Base-by-base conservation (phyloP, 2,329 filamentous ascomycete species). In the Ceratocystis papillata region DNA sequence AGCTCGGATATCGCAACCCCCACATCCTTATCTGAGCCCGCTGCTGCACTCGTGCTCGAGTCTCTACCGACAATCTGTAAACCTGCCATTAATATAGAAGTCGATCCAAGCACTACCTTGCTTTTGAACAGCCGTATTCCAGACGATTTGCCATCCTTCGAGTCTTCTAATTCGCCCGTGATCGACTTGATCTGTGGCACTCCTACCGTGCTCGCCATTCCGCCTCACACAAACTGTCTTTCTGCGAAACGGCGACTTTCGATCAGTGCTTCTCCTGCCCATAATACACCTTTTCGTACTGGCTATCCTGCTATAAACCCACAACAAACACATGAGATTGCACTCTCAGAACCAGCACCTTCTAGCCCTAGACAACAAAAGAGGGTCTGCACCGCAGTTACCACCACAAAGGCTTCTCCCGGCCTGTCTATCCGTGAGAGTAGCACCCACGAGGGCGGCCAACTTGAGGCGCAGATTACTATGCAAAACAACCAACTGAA, bases 401-500 rank as follows among this genome's bases (percentile, higher is more conserved):
- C 37, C 8, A 41, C 10, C 12, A 41, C 37, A 41, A 41, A 41
- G 37, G 10, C 37, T 41, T 41, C 37, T 41, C 37, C 20, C 46
- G 46, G 46, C 6, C 46, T 3, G n/a, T 25, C 46, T 22, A 50
- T 10, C 55, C 63, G 20, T 28, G 60, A 63, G 63, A 70, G 37
- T 41, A 41, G 69, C 28, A 73, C 73, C 25, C 80, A 76, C 69
- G 84, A 83, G 75, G 79, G 63, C 45, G 59, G 63, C 25, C 53
- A 22, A 60, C 57, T 46, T 22, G 63, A 67, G 41, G 59, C 80
- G 45, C 44, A 45, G 41, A 30, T 46, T 76, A 80, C 71, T 65
- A 84, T 85, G 82, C 81, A 84, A 73, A 77, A 82, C 81, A 81
- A 82, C 68, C 78, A 83, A 22, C 46, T 22, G 71, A 76, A 76